Base-by-base conservation (phyloP, 768 basidiomycete species). In the Neoboletus subvelutipes region DNA sequence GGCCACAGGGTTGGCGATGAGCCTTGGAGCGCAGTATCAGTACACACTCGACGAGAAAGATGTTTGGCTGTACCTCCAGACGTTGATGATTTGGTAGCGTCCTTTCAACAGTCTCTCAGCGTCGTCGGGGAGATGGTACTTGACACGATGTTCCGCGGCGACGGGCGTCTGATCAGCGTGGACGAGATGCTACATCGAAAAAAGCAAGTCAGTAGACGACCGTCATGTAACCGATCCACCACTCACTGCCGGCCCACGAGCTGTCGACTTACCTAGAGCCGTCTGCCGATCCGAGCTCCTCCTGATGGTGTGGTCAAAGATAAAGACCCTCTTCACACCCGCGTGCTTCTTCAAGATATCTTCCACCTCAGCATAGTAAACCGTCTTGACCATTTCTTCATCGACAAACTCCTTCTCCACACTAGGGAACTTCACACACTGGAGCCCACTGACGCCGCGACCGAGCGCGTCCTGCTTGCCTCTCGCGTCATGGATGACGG, bases 231-330 rank as follows among this genome's bases (percentile, higher is more conserved):
- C 37, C 15, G 5, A 33, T 42, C 18, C 5, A 18, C 29, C 10
- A 63, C 71, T 41, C 52, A 73, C 73, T 22, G 71, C 73, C 1
- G 70, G 71, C 1, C 66, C 67, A 26, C 68, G 68, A 45, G 36
- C 46, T 17, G 53, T 24, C 41, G 40, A 5, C 7, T 42, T 39
- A 20, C 24, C 3, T 0, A 46, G 15, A 9, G 6, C 31, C 22
- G 43, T 36, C 20, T 28, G 24, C 9, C 13, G 8, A 36, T 34
- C 8, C 24, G 34, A 7, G n/a, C 15, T n/a, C 34, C 46, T 66
- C 69, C 75, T 66, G 58, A 73, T 70, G 28, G 75, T 78, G 49
- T 78, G 77, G 58, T 78, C 77, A 46, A 79, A 80, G 49, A 78
- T 36, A 1, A 36, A 36, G 34, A 36, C 34, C 34, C 15, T 36